A percentile compares a stretch with the other conserved stretches of the same genome.
Conservation (phyloP, 1,139 yeast genomes). For the Candida pseudoviswanathii region DNA sequence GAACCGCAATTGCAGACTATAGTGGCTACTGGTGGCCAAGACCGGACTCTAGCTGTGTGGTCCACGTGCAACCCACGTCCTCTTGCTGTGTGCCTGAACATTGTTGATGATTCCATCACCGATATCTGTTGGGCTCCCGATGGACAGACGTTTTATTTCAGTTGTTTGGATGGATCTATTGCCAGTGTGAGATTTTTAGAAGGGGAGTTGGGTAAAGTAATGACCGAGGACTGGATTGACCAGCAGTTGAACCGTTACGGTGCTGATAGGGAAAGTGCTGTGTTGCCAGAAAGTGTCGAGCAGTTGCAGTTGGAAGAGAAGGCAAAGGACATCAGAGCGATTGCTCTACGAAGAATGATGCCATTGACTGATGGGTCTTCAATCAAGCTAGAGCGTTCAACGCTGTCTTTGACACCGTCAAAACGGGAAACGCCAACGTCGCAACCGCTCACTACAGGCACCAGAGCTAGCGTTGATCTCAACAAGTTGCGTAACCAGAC, state of each 20-base stretch:
- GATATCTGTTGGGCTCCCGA: slow-evolving; percentile 80
- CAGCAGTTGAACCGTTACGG: slow-evolving; percentile 81
- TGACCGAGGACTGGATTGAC: slow-evolving; percentile 66
- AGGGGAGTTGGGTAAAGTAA: slow-evolving; percentile 73
- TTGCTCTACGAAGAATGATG: slow-evolving; percentile 13
- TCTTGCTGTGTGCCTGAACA: slow-evolving; percentile 62
- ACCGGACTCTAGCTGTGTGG: slow-evolving; percentile 72
- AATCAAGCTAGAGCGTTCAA: slow-evolving; percentile 1
- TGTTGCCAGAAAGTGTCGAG: slow-evolving; percentile 83
- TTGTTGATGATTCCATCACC: slow-evolving; percentile 64
- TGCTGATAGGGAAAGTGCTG: slow-evolving; percentile 79
- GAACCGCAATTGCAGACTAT: slow-evolving; percentile 45
- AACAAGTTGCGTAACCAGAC: slow-evolving; percentile 17
- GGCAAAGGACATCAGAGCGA: slow-evolving; percentile 11
- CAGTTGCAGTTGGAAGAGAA: slow-evolving; percentile 74
- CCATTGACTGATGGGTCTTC: slow-evolving; percentile 5
- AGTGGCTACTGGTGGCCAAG: slow-evolving; percentile 81
- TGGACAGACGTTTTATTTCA: slow-evolving; percentile 69
- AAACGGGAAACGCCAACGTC: slow-evolving; percentile 7
- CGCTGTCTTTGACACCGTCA: slow-evolving; percentile 8
- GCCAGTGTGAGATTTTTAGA: slow-evolving; percentile 67
- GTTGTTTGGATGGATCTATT: slow-evolving; percentile 86
- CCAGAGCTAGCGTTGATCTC: slow-evolving; percentile 11
- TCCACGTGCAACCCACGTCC: slow-evolving; percentile 64
- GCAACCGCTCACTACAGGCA: background rate